Conservation (phyloP, 257 asterid genomes). For the Solanum okadae region DNA sequence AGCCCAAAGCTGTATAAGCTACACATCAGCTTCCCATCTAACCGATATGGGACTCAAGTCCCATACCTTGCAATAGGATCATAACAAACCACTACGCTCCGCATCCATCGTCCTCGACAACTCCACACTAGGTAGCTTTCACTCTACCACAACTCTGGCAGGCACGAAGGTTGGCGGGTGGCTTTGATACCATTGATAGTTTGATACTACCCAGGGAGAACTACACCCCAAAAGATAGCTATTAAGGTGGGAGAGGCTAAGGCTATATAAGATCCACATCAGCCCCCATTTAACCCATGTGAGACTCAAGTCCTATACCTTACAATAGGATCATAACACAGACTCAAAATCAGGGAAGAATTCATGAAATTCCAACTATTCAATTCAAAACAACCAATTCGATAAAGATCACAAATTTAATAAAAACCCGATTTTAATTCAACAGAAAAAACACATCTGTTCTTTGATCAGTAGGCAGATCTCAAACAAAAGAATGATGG, state of each 20-base stretch:
- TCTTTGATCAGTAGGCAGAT: slow-evolving; percentile 70
- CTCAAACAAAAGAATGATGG: slow-evolving; percentile 62
- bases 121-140: not conserved
- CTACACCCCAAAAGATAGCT: not conserved
- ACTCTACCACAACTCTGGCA: not conserved
- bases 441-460: slow-evolving; percentile 23
- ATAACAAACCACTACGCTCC: not conserved
- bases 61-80: not conserved
- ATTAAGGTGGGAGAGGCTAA: not conserved
- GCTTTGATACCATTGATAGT: not conserved
- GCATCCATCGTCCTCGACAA: not conserved
- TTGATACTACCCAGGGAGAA: not conserved
- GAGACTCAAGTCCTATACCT: not conserved
- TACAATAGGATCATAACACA: not conserved
- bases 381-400: not conserved
- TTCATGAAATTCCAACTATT: not conserved
- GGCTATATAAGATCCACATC: not conserved
- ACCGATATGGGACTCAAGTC: not conserved
- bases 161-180: not conserved
- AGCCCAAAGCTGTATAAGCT: not conserved
- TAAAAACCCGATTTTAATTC: not conserved
- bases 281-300: not conserved
- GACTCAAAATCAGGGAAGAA: not conserved
- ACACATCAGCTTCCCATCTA: not conserved
- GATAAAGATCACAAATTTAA: not conserved